These are phyloP conservation scores for Tylopilus vinaceipallidus DNA, from an alignment of 768 basidiomycete species.

Conservation along the genomic window DNA sequence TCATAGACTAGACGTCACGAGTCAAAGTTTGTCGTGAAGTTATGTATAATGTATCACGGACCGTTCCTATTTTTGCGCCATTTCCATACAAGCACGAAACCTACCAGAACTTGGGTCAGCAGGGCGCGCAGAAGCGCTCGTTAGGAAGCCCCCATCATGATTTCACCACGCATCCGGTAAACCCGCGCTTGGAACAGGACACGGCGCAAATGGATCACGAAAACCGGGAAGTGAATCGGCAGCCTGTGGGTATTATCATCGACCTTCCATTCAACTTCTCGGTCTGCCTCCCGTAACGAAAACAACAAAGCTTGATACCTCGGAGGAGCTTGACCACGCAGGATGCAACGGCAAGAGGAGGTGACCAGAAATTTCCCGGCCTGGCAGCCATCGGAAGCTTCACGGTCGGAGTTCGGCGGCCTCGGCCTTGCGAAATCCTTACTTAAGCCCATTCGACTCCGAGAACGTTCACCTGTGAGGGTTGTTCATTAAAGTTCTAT, in stretches of 20 bases:
- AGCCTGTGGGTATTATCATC: neutral
- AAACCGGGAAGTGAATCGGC: conserved; percentile 17
- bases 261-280: no score
- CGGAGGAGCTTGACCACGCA: no score
- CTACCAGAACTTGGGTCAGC: neutral
- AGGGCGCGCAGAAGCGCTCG: neutral
- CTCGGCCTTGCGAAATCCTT: no score
- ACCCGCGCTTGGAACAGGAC: neutral
- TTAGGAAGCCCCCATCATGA: conserved; percentile 8
- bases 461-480: no score
- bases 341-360: no score
- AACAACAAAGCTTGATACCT: no score
- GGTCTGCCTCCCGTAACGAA: no score
- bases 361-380: no score
- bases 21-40: neutral
- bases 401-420: no score
- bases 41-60: neutral
- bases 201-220: conserved; percentile 15
- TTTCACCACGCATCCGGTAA: conserved; percentile 18
- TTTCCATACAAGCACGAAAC: conserved; percentile 15
- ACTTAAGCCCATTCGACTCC: no score
- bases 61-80: conserved; percentile 18
- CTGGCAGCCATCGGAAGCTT: no score
- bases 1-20: conserved; percentile 7
- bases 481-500: no score